These are phyloP conservation scores for Hamigera avellanea DNA, from an alignment of 495 filamentous ascomycete genomes.

Conservation along the genomic window DNA sequence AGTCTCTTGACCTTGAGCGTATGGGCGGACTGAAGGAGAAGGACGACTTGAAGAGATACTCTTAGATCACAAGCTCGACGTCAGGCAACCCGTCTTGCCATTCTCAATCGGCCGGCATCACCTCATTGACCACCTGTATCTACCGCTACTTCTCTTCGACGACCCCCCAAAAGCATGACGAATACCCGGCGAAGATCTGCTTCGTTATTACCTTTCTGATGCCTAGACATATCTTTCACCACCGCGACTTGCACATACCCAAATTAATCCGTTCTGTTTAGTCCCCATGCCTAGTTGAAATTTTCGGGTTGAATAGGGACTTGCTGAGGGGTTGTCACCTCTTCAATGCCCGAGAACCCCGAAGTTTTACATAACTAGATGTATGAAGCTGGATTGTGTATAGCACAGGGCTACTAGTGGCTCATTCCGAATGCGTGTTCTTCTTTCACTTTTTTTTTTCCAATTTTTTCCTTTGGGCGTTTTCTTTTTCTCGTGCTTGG, in stretches of 20 bases:
- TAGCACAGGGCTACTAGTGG: constrained; percentile 13
- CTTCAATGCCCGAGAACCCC: not conserved
- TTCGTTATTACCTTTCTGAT: constrained; percentile 11
- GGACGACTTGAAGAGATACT: constrained; percentile 33
- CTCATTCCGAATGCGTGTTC: constrained; percentile 10
- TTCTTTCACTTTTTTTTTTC: constrained; percentile 12
- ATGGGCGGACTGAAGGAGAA: constrained; percentile 95
- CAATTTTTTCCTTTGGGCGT: constrained; percentile 3
- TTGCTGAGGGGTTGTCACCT: too few relatives aligned
- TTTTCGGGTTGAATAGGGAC: not conserved
- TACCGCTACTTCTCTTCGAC: constrained; percentile 11
- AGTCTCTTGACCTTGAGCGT: constrained; percentile 84
- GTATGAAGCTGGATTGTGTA: constrained; percentile 14
- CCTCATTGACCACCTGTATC: not conserved
- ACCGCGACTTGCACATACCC: constrained; percentile 28
- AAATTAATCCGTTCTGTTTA: constrained; percentile 9
- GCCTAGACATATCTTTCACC: constrained; percentile 3
- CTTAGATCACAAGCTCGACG: constrained; percentile 12
- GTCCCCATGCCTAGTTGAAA: constrained; percentile 3
- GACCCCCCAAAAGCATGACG: constrained; percentile 28
- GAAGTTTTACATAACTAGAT: not conserved
- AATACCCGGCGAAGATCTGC: constrained; percentile 20
- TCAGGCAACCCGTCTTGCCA: not conserved
- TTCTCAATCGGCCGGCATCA: constrained; percentile 2
- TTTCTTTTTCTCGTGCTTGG: constrained; percentile 18